Conservation (phyloP, 2,329 filamentous ascomycete species). For the Fusarium nanum region DNA sequence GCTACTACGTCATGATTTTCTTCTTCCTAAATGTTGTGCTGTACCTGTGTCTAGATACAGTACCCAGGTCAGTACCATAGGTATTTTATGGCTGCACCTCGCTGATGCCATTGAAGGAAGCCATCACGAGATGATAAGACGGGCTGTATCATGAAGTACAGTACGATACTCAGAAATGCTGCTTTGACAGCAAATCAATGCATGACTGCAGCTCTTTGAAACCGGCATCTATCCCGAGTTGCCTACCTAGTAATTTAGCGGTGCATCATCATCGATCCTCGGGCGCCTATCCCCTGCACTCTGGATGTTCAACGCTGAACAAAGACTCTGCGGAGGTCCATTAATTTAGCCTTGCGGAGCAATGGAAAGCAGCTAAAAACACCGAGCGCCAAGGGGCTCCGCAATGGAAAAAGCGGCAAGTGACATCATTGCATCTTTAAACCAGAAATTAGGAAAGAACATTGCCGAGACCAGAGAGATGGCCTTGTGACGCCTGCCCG, state of each 20-base stretch:
- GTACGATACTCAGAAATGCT: neutral
- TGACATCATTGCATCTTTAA: constrained; percentile 33
- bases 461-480: constrained; percentile 4
- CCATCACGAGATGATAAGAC: neutral
- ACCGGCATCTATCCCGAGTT: constrained; percentile 14
- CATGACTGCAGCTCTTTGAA: constrained; percentile 11
- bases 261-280: constrained; percentile 31
- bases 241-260: constrained; percentile 17
- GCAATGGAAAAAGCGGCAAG: constrained; percentile 23
- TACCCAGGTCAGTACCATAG: neutral
- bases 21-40: neutral
- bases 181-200: constrained; percentile 17
- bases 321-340: constrained; percentile 6
- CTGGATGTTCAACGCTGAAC: neutral
- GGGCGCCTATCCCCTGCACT: constrained; percentile 22
- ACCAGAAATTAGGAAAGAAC: constrained; percentile 25
- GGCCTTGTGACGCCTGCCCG: constrained; percentile 12
- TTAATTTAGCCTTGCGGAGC: constrained; percentile 17
- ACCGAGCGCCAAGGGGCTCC: constrained; percentile 28
- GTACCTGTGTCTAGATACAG: neutral
- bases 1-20: neutral
- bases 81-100: neutral
- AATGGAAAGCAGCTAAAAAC: constrained; percentile 8
- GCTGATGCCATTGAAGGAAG: neutral
- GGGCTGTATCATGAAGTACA: neutral